These are phyloP conservation scores for Lithohypha guttulata DNA, from an alignment of 2,329 filamentous ascomycete genomes.

Conservation along the genomic window DNA sequence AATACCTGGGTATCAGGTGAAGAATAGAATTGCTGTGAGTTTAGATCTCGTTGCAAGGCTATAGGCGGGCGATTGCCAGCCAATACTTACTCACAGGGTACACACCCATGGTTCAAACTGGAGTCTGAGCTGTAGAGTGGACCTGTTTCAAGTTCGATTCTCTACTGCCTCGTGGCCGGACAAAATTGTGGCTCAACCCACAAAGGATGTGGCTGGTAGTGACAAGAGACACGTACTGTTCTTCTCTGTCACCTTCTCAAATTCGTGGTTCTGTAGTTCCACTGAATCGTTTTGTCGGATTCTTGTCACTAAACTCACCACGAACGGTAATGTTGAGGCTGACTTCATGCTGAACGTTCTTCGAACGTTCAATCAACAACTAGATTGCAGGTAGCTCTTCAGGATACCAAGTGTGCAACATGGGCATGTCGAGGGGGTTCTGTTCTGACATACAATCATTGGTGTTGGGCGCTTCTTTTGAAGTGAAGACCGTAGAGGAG, in stretches of 20 bases:
- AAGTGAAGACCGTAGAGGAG: slow-evolving; percentile 2
- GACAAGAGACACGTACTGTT: too few relatives aligned
- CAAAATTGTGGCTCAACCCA: background rate
- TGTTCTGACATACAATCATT: background rate
- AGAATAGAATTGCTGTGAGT: too few relatives aligned
- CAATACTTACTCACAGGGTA: slow-evolving; percentile 10
- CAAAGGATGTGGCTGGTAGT: slow-evolving; percentile 7
- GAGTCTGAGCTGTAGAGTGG: slow-evolving; percentile 11
- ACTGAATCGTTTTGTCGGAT: too few relatives aligned
- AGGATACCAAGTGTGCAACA: background rate
- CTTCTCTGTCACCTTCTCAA: too few relatives aligned
- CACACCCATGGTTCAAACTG: slow-evolving; percentile 11
- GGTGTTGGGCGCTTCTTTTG: background rate
- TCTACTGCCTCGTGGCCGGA: slow-evolving; percentile 1
- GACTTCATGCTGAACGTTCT: too few relatives aligned
- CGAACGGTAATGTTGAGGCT: too few relatives aligned
- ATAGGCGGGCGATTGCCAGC: too few relatives aligned
- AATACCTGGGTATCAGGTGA: slow-evolving; percentile 6
- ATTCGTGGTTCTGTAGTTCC: too few relatives aligned
- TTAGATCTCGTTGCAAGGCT: too few relatives aligned
- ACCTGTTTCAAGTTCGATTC: slow-evolving; percentile 16
- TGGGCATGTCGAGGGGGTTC: background rate
- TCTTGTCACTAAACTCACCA: too few relatives aligned
- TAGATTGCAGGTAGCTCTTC: background rate
- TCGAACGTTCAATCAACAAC: too few relatives aligned